These are phyloP conservation scores for Delonix regia DNA, from an alignment of 306 rosid genomes.

Conservation along the genomic window DNA sequence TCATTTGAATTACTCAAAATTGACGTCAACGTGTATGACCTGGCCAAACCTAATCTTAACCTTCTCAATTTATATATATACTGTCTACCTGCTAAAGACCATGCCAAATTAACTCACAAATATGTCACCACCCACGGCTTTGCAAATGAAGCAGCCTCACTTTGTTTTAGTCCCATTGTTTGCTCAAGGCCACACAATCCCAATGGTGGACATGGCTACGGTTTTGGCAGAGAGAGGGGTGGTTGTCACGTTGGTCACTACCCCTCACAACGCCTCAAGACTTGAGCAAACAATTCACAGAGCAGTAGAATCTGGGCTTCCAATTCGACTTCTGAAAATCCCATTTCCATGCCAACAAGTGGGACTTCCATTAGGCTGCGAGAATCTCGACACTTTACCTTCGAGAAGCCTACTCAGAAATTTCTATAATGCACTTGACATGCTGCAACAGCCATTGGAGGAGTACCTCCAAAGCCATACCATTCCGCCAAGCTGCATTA, in stretches of 20 bases:
- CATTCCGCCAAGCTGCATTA: slow-evolving; percentile 60
- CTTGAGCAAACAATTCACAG: slow-evolving; percentile 44
- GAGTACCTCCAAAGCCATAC: slow-evolving; percentile 41
- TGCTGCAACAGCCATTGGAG: slow-evolving; percentile 71
- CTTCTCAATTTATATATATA: not conserved
- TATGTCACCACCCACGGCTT: slow-evolving; percentile 26
- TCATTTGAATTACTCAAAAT: not conserved
- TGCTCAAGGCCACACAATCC: slow-evolving; percentile 95
- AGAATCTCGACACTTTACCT: slow-evolving; percentile 72
- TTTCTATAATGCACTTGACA: slow-evolving; percentile 61
- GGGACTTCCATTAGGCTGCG: slow-evolving; percentile 70
- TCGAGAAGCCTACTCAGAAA: slow-evolving; percentile 54
- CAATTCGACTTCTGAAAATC: slow-evolving; percentile 50
- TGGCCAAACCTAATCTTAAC: not conserved
- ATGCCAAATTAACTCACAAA: not conserved
- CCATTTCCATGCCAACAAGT: slow-evolving; percentile 65
- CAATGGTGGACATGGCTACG: slow-evolving; percentile 78
- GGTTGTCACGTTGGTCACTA: slow-evolving; percentile 64
- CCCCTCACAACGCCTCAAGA: slow-evolving; percentile 68
- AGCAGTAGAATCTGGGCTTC: slow-evolving; percentile 48
- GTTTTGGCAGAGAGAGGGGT: slow-evolving; percentile 57
- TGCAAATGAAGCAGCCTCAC: slow-evolving; percentile 50
- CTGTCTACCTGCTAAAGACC: not conserved
- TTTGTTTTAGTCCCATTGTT: slow-evolving; percentile 72
- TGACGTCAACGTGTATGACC: not conserved